Evolutionary conservation across 169 alveolate species (phyloP), one percentile per base, ranked within the genome.

Genomic region (Miamiensis avidus): DNA sequence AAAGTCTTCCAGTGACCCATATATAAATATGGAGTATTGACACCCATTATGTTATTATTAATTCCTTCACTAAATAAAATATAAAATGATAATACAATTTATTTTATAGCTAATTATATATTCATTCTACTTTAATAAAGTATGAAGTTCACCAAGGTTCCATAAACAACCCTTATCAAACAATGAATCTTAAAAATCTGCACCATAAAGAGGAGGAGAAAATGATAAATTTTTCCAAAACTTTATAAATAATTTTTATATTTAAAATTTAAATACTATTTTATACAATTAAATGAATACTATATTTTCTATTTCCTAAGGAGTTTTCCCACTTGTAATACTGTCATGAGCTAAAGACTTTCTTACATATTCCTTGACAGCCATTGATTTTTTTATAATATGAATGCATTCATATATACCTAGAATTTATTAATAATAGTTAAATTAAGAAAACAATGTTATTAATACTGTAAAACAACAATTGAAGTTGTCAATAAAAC

Each of bases 1-100:
- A 98, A 93, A n/a, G 99, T 94, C 76, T 97, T 95, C 93, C 98
- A 93, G 79, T 96, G 95, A 26, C 99, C 99, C 33, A 95, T 88
- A 85, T 98, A 97, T 31, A 97, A 89, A 96, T 98, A 98, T 29
- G 99, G 99, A 82, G 94, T 93, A 74, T 96, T 98, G 29, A 98
- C 98, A 49, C 99, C 99, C 25, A 97, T 95, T 29, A 98, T 89
- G 0, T 82, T 78, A 11, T 83, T 74, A 20, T 74, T 89, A 0
- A 86, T 76, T 31, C 93, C 93, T 78, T 76, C 34, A 31, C 89
- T 84, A 33, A 15, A n/a, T 49, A 78, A 15, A 49, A 49, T 49
- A 49, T 49, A 49, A 49, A 49, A 49, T 11, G 20, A 11, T 49
- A 49, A 11, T 49, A 11, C 20, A 11, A 49, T 11, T 49, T 49